Base-by-base conservation (phyloP, 108 stramenopile genomes). In the Nannochloropsis gaditana region DNA sequence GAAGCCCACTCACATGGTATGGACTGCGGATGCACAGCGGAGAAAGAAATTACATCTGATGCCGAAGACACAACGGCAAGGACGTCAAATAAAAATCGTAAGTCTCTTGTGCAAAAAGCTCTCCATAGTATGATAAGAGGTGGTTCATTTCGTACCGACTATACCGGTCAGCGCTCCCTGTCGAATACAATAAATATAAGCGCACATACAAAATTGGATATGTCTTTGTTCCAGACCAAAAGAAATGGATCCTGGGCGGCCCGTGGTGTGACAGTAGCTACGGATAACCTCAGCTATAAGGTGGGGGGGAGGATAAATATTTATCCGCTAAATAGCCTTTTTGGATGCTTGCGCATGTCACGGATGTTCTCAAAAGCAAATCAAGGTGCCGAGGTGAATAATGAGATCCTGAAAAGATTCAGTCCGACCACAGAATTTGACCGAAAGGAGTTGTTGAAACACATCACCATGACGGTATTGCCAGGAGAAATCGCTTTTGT, bases 141-240 rank as follows among this genome's bases (percentile, higher is more conserved):
- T n/a, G 59, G 59, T 73, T 73, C 59, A 15, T 73, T 73, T n/a
- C 59, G 59, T n/a, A 73, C 59, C 59, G 59, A 73, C 6, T 73
- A 73, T 8, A 73, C 59, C 59, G 59, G 59, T 2, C 59, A 73
- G 59, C 59, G 15, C 59, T 73, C 59, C 6, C 59, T 73, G 15
- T 73, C 59, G 2, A 73, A 73, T n/a, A 73, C 59, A n/a, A 73
- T 73, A 15, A 73, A 73, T n/a, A n/a, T 73, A 3, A 73, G 59
- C 59, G 59, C 59, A 15, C 59, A 8, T 6, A n/a, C 59, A 15
- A 73, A 73, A n/a, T n/a, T 73, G 59, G 59, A 73, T n/a, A 73
- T 73, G 59, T 73, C 59, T n/a, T n/a, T 73, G 4, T 73, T 73
- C 59, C 59, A 73, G 59, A 73, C 59, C 59, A 73, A 73, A n/a